Base-by-base conservation (phyloP, 140 eudicot genomes). In the Anethum foeniculum region DNA sequence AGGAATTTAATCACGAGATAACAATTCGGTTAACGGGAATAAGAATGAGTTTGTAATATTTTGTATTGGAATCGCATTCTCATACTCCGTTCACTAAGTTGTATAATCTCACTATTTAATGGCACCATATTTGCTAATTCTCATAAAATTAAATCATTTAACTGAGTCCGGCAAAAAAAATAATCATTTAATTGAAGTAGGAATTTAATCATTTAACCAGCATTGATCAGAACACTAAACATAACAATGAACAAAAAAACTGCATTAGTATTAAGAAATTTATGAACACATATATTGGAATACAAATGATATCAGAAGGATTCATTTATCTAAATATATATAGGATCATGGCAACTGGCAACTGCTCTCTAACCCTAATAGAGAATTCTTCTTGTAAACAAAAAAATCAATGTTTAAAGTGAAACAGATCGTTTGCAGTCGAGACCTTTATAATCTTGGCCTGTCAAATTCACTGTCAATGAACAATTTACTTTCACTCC, bases 401-500 rank as follows among this genome's bases (percentile, higher is more conserved):
- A 60, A 25, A 25, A 62, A 25, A 62, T n/a, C 0, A 25, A 34
- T 2, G 43, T 77, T 80, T 65, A 83, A 39, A 85, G 11, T 0
- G 83, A 85, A 64, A 89, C 80, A 77, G 77, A 80, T 52, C 81
- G 75, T 72, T 72, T 79, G 85, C 97, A 92, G 18, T 38, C 65
- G 85, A 71, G 84, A 51, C 85, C 81, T 28, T 84, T 78, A 30
- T 88, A 72, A 19, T n/a, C 82, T 64, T 51, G 62, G 34, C 74
- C 82, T 9, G 78, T 25, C n/a, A 87, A 54, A 58, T 77, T 75
- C 62, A 90, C 84, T 3, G 72, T 76, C 79, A 92, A 68, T 19
- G 88, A 80, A 72, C 97, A 92, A 71, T 90, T 85, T 90, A 90
- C n/a, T 13, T 72, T 83, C 39, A 92, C 90, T 39, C 83, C 85